Base-by-base conservation (phyloP, 768 basidiomycete genomes). In the Phylloporus sp. region DNA sequence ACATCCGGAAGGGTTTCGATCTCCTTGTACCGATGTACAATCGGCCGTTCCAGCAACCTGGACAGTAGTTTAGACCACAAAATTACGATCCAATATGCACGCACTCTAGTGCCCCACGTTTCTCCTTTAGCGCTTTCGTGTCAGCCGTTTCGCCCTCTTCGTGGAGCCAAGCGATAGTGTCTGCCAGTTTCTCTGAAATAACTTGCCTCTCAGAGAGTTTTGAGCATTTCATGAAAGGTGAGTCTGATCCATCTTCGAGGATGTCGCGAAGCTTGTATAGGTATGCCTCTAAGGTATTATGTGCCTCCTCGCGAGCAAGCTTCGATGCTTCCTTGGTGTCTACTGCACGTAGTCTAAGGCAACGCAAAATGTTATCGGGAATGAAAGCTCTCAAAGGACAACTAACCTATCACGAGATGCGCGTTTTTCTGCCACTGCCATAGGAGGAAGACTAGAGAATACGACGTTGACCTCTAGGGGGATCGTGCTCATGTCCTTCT, bases 241-340 rank as follows among this genome's bases (percentile, higher is more conserved):
- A 80, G 8, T 81, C 76, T 5, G 69, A 56, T 10, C 79, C 77
- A 31, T 86, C 81, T 24, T 79, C 76, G 24, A 97, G 71, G 9
- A 95, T 73, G 60, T 92, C 92, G 18, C 90, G 83, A 27, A 96
- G 69, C 49, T 84, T 79, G 71, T 99, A 99, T n/a, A 98, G 68
- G 62, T 96, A 96, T 26, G 85, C 81, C 66, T 99, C 96, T 42
- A 99, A 80, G 21, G 78, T 74, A 67, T 99, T 99, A 24, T 86
- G 77, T 3, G 91, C 90, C 64, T 98, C 96, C 58, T 94, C 94
- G 26, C 82, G 82, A 43, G 81, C 80, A 26, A 73, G 75, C 64
- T 90, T 91, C n/a, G 82, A 77, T 3, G 74, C 70, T 69, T 98
- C 94, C 44, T 85, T 82, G 7, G 71, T 64, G 55, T 95, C 89